Base-by-base conservation (phyloP, 2,329 filamentous ascomycete genomes). In the Fusarium hostae region DNA sequence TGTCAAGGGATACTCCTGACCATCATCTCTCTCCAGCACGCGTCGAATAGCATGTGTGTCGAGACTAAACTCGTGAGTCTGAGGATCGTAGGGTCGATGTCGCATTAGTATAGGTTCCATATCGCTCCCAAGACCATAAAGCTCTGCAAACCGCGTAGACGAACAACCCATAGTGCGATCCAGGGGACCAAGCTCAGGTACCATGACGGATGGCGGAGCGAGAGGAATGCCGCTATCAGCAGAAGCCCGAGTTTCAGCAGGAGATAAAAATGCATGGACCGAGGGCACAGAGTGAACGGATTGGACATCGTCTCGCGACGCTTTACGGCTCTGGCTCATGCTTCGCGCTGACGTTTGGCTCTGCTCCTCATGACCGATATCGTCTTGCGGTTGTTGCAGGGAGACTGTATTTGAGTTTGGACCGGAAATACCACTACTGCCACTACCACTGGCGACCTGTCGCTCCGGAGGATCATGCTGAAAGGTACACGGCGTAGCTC, bases 1-100 rank as follows among this genome's bases (percentile, higher is more conserved):
- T 9, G 76, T 79, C 41, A 80, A 63, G 26, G 78, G 78, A 54
- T 79, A 79, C 56, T 79, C 78, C 57, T 77, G 74, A 18, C 73
- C 74, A 16, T 76, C 73, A 35, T 84, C 85, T 73, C 87, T 87
- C 76, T 87, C 84, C 7, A 87, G 78, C n/a, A 88, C 84, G 28
- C 86, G 83, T 20, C 85, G 80, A 75, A 90, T 91, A 78, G 90
- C 90, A 48, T 91, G 83, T 54, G 89, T 87, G 71, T 92, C 85
- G 57, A 92, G 81, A 28, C 84, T 84, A 58, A 78, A 78, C 63
- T 79, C 78, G 55, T 77, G 76, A 39, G 74, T 76, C 47, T 52
- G 59, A 47, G 84, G 83, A 22, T 90, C 89, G 75, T 91, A 86
- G 6, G 88, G 86, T 44, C 85, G 84, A 45, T 79, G 74, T 32